A percentile compares a stretch with the other conserved stretches of the same genome.
Conservation (phyloP, 2,329 filamentous ascomycete species). For the Fusarium longipes region DNA sequence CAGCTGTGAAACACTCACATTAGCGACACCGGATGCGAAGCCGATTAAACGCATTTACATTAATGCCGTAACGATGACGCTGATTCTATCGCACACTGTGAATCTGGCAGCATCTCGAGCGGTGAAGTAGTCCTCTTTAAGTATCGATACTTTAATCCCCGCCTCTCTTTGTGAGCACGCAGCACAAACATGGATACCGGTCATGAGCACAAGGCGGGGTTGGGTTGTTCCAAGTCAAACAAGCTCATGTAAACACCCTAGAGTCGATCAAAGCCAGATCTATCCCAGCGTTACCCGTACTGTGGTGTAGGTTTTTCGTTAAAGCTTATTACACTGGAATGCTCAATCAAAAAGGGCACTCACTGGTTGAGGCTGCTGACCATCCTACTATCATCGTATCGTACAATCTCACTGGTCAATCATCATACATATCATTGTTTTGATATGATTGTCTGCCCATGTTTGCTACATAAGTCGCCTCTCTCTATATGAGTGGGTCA, state of each 20-base stretch:
- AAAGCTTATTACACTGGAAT: background rate
- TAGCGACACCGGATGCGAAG: background rate
- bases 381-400: background rate
- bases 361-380: conserved; percentile 5
- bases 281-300: background rate
- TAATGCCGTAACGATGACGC: conserved; percentile 39
- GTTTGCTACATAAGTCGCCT: background rate
- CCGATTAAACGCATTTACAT: background rate
- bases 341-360: background rate
- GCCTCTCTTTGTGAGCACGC: conserved; percentile 30
- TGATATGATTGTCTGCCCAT: background rate
- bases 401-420: background rate
- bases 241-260: conserved; percentile 6
- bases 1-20: conserved; percentile 1
- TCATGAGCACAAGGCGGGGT: conserved; percentile 46
- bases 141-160: conserved; percentile 38
- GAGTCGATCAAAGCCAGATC: conserved; percentile 1
- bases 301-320: background rate
- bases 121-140: conserved; percentile 16
- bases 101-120: conserved; percentile 5
- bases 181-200: conserved; percentile 38
- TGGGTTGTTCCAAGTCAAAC: conserved; percentile 30
- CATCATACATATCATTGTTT: conserved; percentile 1
- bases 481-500: conserved; percentile 18
- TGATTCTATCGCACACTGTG: conserved; percentile 37